These are phyloP conservation scores for Cryphonectria naterciae DNA, from an alignment of 2,329 filamentous ascomycete species.

Conservation along the genomic window DNA sequence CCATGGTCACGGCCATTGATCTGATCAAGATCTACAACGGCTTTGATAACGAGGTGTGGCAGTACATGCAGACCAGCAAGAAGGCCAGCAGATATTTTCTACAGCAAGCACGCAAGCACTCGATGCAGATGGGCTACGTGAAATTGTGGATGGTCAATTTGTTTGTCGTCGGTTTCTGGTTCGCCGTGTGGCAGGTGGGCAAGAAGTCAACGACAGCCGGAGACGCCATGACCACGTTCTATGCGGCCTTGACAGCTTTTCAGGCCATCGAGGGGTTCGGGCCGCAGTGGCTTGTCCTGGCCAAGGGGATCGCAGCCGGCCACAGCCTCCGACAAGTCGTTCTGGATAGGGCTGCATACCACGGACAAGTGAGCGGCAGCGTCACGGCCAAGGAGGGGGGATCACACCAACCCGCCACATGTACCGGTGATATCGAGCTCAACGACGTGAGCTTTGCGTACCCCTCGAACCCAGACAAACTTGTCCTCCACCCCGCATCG, in stretches of 20 bases:
- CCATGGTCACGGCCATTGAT: conserved; percentile 75
- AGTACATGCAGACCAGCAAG: conserved; percentile 63
- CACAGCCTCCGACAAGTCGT: conserved; percentile 59
- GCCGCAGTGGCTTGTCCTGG: conserved; percentile 75
- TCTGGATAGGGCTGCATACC: conserved; percentile 37
- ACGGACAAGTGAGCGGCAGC: conserved; percentile 31
- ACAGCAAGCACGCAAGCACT: conserved; percentile 69
- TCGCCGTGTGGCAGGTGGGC: conserved; percentile 72
- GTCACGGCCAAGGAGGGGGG: conserved; percentile 17
- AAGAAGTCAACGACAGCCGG: conserved; percentile 62
- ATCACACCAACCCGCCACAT: conserved; percentile 43
- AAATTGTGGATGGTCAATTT: conserved; percentile 76
- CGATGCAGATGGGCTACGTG: conserved; percentile 73
- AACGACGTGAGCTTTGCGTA: conserved; percentile 81
- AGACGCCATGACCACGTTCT: conserved; percentile 81
- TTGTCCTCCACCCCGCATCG: conserved; percentile 63
- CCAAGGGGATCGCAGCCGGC: conserved; percentile 79
- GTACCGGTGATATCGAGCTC: conserved; percentile 71
- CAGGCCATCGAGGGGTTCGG: conserved; percentile 75
- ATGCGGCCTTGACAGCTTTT: conserved; percentile 76
- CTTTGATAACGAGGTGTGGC: conserved; percentile 67
- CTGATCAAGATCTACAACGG: conserved; percentile 87
- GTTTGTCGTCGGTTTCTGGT: conserved; percentile 91
- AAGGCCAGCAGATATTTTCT: conserved; percentile 66
- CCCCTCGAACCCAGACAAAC: conserved; percentile 66